Conservation (phyloP, 805 yeast genomes). For the Pichia nakasei region DNA sequence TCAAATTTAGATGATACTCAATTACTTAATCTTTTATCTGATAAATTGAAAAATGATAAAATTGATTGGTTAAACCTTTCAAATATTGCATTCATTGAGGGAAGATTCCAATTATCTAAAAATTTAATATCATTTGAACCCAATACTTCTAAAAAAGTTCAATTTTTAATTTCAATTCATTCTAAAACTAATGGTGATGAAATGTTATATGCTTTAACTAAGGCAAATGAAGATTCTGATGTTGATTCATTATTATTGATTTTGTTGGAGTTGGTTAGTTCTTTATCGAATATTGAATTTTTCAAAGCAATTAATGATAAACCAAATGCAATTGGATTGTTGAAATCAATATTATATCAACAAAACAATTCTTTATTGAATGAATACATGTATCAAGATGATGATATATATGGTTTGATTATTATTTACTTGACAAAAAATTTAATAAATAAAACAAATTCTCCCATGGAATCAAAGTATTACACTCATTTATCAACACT, state of each 20-base stretch:
- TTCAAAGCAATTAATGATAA: conserved; percentile 51
- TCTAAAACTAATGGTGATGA: conserved; percentile 28
- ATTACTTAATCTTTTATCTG: conserved; percentile 40
- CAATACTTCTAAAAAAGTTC: conserved; percentile 48
- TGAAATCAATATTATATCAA: conserved; percentile 27
- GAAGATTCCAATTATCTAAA: conserved; percentile 61
- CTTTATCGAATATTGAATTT: conserved; percentile 56
- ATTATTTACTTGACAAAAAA: background rate
- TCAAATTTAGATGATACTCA: conserved; percentile 48
- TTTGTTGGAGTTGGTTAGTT: conserved; percentile 43
- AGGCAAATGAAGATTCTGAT: conserved; percentile 54
- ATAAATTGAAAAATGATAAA: conserved; percentile 34
- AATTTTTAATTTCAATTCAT: conserved; percentile 59
- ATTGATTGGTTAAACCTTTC: conserved; percentile 55
- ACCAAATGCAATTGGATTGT: conserved; percentile 33
- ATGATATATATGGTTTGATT: conserved; percentile 40
- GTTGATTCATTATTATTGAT: conserved; percentile 53
- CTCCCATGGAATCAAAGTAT: background rate
- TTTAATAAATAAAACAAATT: background rate
- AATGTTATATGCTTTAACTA: conserved; percentile 55
- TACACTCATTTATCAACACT: background rate
- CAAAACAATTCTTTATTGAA: conserved; percentile 29
- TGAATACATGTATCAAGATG: conserved; percentile 60
- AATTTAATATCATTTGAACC: conserved; percentile 64
- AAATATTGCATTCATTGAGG: conserved; percentile 68